phyloP scores from a whole-genome alignment of 768 basidiomycete species.

The Omphalotus guepiniiformis region DNA sequence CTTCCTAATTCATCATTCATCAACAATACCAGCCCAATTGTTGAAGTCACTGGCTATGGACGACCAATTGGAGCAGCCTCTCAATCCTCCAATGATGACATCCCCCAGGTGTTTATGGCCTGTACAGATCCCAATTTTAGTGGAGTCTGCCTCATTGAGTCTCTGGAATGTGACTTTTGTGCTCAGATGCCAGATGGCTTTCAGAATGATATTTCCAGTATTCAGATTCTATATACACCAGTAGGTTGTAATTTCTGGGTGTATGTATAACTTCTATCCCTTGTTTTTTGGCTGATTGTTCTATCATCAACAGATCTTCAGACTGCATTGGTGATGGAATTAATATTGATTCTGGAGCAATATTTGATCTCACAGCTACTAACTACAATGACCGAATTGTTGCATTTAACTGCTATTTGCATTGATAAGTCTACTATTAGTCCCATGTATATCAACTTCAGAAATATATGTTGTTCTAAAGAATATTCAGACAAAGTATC shows the following conservation, averaged over 20 bases:
- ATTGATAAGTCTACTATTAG: background rate
- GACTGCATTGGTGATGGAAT: slow-evolving; percentile 8
- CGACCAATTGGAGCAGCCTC: background rate
- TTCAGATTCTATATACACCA: background rate
- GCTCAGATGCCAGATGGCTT: background rate
- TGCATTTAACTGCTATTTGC: slow-evolving; percentile 7
- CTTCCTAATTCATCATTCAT: background rate
- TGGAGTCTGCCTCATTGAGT: background rate
- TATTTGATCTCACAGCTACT: slow-evolving; percentile 8
- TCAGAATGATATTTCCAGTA: slow-evolving; percentile 6
- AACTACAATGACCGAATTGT: slow-evolving; percentile 8
- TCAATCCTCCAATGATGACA: background rate
- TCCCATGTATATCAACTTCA: background rate
- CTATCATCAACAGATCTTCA: background rate
- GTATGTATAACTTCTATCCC: background rate
- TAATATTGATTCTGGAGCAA: slow-evolving; percentile 9
- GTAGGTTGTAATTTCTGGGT: slow-evolving; percentile 8
- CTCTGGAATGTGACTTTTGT: slow-evolving; percentile 3
- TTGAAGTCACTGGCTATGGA: slow-evolving; percentile 6
- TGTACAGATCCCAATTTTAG: slow-evolving; percentile 6
- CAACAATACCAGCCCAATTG: background rate
- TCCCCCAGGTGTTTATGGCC: background rate
- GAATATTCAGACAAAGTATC: background rate
- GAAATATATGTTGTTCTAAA: background rate
- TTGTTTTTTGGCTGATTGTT: background rate